A percentile compares a stretch with the other conserved stretches of the same genome.
Conservation (phyloP, 176 grass and related monocot genomes). For the Oryza meridionalis region DNA sequence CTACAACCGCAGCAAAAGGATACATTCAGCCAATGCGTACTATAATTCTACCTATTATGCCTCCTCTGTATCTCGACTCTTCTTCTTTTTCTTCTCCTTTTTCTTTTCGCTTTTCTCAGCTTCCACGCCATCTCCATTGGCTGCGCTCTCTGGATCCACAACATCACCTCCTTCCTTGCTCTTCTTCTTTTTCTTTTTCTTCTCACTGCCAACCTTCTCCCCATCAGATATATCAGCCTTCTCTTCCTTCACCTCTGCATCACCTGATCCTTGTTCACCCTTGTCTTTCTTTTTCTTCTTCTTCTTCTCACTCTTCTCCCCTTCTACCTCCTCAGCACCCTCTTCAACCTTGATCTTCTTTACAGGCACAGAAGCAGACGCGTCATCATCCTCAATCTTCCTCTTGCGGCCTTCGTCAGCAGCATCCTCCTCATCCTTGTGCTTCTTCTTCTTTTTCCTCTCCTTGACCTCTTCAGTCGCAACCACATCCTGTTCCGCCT, state of each 20-base stretch:
- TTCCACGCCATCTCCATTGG: conserved; percentile 27
- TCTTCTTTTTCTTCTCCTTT: conserved; percentile 90
- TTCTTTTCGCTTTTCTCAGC: conserved; percentile 78
- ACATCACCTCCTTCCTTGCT: conserved; percentile 55
- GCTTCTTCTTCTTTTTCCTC: conserved; percentile 77
- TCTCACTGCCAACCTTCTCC: conserved; percentile 52
- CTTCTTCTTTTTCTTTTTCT: conserved; percentile 89
- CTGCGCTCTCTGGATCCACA: background rate
- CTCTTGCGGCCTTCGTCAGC: conserved; percentile 25
- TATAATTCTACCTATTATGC: conserved; percentile 28
- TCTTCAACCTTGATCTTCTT: conserved; percentile 89
- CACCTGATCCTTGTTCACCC: conserved; percentile 43
- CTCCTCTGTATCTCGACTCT: conserved; percentile 54
- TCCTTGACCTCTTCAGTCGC: conserved; percentile 41
- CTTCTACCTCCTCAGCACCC: conserved; percentile 39
- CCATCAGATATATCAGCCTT: conserved; percentile 42
- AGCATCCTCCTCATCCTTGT: conserved; percentile 43
- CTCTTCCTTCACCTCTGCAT: conserved; percentile 38
- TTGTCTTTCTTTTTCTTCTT: conserved; percentile 89
- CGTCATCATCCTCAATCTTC: conserved; percentile 38
- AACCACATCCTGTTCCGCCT: conserved; percentile 38
- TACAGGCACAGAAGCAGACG: conserved; percentile 26
- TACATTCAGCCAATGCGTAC: background rate
- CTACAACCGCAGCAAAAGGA: background rate
- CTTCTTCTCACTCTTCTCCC: conserved; percentile 80